A percentile compares a stretch with the other conserved stretches of the same genome.
phyloP scores from a whole-genome alignment of 129 eudicot species.

The Scalesia atractyloides region DNA sequence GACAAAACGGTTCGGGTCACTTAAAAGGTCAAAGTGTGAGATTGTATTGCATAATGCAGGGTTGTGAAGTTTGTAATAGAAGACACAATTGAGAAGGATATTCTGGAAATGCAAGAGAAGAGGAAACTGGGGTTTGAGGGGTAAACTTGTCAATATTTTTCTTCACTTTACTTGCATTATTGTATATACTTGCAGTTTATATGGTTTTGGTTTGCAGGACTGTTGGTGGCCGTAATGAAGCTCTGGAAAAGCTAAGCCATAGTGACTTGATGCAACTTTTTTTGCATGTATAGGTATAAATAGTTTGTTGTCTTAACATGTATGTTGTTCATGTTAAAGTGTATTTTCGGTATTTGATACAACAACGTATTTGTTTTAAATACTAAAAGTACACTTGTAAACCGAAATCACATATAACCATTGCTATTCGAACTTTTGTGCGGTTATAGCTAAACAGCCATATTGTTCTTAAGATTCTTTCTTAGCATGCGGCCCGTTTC shows the following conservation, averaged over 20 bases:
- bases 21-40: conserved; percentile 10
- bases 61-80: conserved; percentile 81
- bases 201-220: conserved; percentile 47
- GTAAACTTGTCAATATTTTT: conserved; percentile 39
- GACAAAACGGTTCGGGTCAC: too few species aligned
- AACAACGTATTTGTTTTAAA: neutral
- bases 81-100: conserved; percentile 77
- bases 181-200: neutral
- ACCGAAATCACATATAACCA: neutral
- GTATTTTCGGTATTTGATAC: neutral
- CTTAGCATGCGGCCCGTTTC: neutral
- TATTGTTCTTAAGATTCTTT: neutral
- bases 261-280: conserved; percentile 76
- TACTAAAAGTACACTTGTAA: neutral
- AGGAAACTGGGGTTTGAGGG: conserved; percentile 87
- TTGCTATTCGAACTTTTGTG: neutral
- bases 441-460: neutral
- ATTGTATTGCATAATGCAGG: conserved; percentile 38
- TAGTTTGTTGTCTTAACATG: neutral
- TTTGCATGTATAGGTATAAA: neutral
- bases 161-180: neutral
- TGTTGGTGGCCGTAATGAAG: conserved; percentile 73
- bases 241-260: conserved; percentile 64
- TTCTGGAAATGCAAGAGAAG: conserved; percentile 83
- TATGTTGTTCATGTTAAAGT: neutral